Evolutionary conservation across 768 basidiomycete species (phyloP), one percentile per base, ranked within the genome.

Genomic region (Boletales sp.): DNA sequence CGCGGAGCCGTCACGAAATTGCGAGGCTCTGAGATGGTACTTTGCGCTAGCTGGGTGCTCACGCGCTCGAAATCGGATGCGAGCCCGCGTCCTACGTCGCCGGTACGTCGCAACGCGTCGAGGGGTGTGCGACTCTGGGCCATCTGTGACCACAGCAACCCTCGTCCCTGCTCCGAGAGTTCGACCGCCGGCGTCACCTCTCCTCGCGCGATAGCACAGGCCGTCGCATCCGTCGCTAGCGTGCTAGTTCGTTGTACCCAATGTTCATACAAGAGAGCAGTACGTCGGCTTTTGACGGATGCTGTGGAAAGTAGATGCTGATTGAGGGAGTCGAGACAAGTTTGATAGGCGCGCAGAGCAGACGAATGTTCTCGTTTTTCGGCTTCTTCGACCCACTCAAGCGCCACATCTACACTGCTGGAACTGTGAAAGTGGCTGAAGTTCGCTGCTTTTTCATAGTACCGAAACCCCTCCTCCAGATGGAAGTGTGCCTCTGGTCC

Each of bases 161-260:
- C 59, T 6, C 66, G 58, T 2, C 68, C 66, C 31, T 69, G 64
- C 41, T 68, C 67, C 8, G 72, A 62, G 57, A 72, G 67, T 41
- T 74, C 70, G 8, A 74, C 51, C 36, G 63, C 67, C 19, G 56
- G 48, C n/a, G 49, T 50, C 21, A 62, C 37, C 34, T 62, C 41
- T 3, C 56, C 59, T 15, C 19, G 46, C 0, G n/a, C 25, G 31
- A 66, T 59, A 2, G 67, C 71, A 46, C 61, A 63, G 8, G 63
- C 45, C 6, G 65, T 37, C 17, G 64, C 63, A 37, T 66, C 44
- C 18, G 57, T 54, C 8, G 59, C 61, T n/a, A 64, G 35, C 12
- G 57, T 39, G 6, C 49, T 36, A 0, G 46, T 54, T 5, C 43
- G 15, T 8, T 8, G 32, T 31, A 17, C 17, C 48, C 54, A 58